Evolutionary conservation across 495 filamentous ascomycete genomes (phyloP).

Genomic region (Xylaria palmicola): DNA sequence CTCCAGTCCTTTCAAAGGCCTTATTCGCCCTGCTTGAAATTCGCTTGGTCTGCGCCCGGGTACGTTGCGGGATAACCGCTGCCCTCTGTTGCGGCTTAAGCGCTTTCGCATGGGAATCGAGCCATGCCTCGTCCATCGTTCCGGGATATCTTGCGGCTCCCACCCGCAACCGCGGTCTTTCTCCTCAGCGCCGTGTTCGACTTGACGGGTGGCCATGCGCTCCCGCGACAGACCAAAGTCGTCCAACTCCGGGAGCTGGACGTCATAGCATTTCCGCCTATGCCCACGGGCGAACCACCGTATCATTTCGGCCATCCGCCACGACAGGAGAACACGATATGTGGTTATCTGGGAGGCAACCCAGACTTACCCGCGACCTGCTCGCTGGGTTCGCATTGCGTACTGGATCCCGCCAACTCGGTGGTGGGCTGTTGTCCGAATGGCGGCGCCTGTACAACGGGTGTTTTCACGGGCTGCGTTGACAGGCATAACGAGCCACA

Average conservation of each 20-base stretch:
- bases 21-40: neutral
- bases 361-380: constrained; percentile 47
- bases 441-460: constrained; percentile 43
- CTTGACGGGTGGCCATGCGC: constrained; percentile 33
- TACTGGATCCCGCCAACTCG: constrained; percentile 41
- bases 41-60: neutral
- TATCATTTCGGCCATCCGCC: constrained; percentile 35
- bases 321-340: constrained; percentile 46
- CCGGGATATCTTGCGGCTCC: constrained; percentile 38
- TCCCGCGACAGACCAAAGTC: constrained; percentile 40
- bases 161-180: constrained; percentile 40
- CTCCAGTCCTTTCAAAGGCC: neutral
- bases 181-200: constrained; percentile 38
- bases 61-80: neutral
- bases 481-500: constrained; percentile 46
- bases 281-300: constrained; percentile 39
- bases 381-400: constrained; percentile 49
- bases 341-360: constrained; percentile 47
- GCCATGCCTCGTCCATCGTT: constrained; percentile 28
- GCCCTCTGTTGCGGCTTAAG: neutral
- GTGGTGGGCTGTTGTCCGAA: constrained; percentile 52
- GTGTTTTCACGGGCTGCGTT: constrained; percentile 51
- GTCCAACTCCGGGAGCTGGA: constrained; percentile 40
- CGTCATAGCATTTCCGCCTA: constrained; percentile 42
- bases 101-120: constrained; percentile 14